Conservation (phyloP, 2,329 filamentous ascomycete genomes). For the Blumeria hordei region DNA sequence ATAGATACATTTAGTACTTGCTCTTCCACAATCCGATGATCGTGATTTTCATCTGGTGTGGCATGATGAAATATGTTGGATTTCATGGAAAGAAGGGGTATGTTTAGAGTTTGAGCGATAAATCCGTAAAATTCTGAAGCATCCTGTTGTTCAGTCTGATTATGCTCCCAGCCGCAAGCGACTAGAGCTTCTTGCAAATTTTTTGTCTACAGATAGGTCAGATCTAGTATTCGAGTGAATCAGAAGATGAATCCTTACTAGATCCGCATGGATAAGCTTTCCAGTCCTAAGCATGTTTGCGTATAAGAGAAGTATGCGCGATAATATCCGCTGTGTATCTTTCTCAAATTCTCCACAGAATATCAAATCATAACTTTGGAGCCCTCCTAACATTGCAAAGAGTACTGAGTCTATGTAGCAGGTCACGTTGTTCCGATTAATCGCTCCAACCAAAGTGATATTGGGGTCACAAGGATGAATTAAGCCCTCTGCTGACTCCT, state of each 20-base stretch:
- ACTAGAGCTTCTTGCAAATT: conserved; percentile 61
- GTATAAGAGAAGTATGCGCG: conserved; percentile 64
- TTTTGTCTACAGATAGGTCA: conserved; percentile 33
- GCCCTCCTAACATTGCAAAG: conserved; percentile 84
- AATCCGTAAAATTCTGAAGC: conserved; percentile 90
- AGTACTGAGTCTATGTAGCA: conserved; percentile 82
- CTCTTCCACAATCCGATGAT: conserved; percentile 90
- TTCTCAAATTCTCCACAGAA: conserved; percentile 58
- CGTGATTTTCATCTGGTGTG: conserved; percentile 56
- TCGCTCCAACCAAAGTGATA: conserved; percentile 55
- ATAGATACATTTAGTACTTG: conserved; percentile 75
- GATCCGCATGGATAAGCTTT: conserved; percentile 60
- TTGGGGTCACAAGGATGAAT: conserved; percentile 51
- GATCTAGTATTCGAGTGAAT: not conserved
- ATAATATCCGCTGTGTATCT: conserved; percentile 44
- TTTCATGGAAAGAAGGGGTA: conserved; percentile 72
- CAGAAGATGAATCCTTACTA: conserved; percentile 18
- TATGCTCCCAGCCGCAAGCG: conserved; percentile 79
- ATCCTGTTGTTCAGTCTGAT: conserved; percentile 63
- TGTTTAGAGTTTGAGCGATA: conserved; percentile 68
- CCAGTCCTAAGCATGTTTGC: conserved; percentile 78
- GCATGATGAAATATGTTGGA: conserved; percentile 90
- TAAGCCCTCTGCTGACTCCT: conserved; percentile 59
- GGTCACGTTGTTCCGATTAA: conserved; percentile 69
- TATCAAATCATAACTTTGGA: conserved; percentile 84